Base-by-base conservation (phyloP, 1,139 yeast species). In the Nadsonia starkeyi-henricii region DNA sequence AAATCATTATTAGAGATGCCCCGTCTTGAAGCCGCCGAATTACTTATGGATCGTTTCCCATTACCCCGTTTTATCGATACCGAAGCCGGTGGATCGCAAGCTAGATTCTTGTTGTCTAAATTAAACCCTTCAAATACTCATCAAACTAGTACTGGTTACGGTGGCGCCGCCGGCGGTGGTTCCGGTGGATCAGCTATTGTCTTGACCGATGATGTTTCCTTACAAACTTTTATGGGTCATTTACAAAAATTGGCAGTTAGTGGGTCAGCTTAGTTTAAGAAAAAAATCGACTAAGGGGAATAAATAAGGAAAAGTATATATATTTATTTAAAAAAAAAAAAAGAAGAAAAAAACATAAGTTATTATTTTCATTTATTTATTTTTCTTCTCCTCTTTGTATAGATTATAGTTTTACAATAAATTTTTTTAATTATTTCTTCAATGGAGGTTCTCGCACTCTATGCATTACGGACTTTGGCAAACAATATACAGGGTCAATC, bases 401-500 rank as follows among this genome's bases (percentile, higher is more conserved):
- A n/a, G n/a, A n/a, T n/a, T n/a, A n/a, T n/a, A n/a, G n/a, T n/a
- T n/a, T n/a, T n/a, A n/a, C n/a, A n/a, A n/a, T n/a, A n/a, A n/a
- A n/a, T n/a, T n/a, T n/a, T n/a, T n/a, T n/a, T n/a, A 23, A 5
- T 9, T 23, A 23, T 9, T 23, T 23, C 9, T 23, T 23, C 5
- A 23, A 5, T 23, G 28, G 30, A 18, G 42, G 48, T 18, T 47
- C 47, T 19, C n/a, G 80, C 15, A 58, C 52, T 33, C 52, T 51
- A 41, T 50, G 48, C 47, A 57, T 71, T 0, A 77, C 66, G 1
- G 65, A 60, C 9, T 55, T 59, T 1, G 97, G 95, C 73, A 91
- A 74, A 60, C 97, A 91, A 63, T 85, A 89, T 1, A 81, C 73
- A 0, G 99, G 96, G 62, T 88, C 93, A 23, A 93, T 75, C 4